Percentiles rank a stretch among this genome's conserved stretches.
Conservation (phyloP, 2,329 filamentous ascomycete genomes). For the Zymoseptoria brevis region DNA sequence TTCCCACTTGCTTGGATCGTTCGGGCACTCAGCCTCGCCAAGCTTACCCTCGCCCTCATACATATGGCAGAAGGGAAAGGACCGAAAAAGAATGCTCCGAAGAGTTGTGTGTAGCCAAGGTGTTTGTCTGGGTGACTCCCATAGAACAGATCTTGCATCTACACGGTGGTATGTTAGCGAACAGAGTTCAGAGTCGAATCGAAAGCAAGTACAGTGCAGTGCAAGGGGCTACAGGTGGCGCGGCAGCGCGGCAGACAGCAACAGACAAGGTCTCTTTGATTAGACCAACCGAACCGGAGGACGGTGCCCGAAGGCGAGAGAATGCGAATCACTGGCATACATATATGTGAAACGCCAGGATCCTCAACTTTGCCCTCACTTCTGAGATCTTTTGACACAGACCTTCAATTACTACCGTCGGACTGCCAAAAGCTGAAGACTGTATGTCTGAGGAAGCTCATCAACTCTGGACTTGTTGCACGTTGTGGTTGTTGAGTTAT, state of each 20-base stretch:
- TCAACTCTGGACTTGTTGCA: neutral
- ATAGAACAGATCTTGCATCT: neutral
- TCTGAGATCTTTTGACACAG: neutral
- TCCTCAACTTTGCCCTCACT: neutral
- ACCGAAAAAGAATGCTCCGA: neutral
- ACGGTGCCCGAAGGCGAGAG: neutral
- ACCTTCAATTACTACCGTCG: neutral
- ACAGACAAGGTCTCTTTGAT: neutral
- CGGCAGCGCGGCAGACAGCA: neutral
- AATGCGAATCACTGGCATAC: neutral
- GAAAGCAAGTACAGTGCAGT: neutral
- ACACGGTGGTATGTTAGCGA: neutral
- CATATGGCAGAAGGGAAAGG: neutral
- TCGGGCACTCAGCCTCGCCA: neutral
- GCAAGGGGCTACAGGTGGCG: neutral
- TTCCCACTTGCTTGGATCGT: neutral
- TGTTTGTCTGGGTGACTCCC: neutral
- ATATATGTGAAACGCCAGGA: neutral
- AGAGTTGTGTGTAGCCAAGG: neutral
- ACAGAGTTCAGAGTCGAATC: neutral
- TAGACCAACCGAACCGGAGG: neutral
- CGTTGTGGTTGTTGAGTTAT: neutral
- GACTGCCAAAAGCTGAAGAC: neutral
- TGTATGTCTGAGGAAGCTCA: neutral
- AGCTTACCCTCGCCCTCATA: neutral